Evolutionary conservation across 441 rosid genomes (phyloP).

Genomic region (Breynia disticha): DNA sequence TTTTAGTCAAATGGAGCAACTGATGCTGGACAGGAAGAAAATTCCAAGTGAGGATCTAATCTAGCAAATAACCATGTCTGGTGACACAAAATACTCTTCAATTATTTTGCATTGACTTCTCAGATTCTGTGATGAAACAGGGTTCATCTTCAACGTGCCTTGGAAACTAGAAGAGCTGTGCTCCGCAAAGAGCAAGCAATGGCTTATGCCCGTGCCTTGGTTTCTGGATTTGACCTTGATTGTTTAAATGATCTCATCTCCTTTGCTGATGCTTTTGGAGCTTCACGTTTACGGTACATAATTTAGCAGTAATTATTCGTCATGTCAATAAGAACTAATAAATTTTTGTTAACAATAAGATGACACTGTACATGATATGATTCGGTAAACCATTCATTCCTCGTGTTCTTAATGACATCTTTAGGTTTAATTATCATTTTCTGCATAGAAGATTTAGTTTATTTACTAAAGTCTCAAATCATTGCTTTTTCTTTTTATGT

Average conservation of each 20-base stretch:
- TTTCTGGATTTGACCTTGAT: conserved; percentile 75
- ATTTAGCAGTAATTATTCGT: conserved; percentile 1
- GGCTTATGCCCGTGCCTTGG: conserved; percentile 93
- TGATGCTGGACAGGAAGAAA: conserved; percentile 47
- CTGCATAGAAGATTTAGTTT: too few species aligned
- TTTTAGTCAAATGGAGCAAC: conserved; percentile 39
- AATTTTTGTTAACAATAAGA: background rate
- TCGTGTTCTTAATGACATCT: too few species aligned
- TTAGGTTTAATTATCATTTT: too few species aligned
- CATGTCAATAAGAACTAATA: background rate
- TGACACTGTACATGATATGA: background rate
- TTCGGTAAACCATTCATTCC: too few species aligned
- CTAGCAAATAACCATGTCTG: conserved; percentile 6
- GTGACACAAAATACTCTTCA: conserved; percentile 6
- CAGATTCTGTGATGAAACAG: conserved; percentile 32
- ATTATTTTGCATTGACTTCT: conserved; percentile 13
- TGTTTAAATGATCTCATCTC: conserved; percentile 61
- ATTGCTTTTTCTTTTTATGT: too few species aligned
- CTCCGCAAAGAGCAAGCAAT: conserved; percentile 94
- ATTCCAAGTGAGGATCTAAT: conserved; percentile 54
- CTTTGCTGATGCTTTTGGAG: conserved; percentile 88
- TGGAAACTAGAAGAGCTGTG: conserved; percentile 70
- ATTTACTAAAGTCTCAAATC: too few species aligned
- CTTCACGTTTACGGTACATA: conserved; percentile 71
- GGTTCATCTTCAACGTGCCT: conserved; percentile 74